A percentile compares a stretch with the other conserved stretches of the same genome.
These are phyloP conservation scores for Eutrema yunnanense DNA, from an alignment of 345 rosid species.

Conservation along the genomic window DNA sequence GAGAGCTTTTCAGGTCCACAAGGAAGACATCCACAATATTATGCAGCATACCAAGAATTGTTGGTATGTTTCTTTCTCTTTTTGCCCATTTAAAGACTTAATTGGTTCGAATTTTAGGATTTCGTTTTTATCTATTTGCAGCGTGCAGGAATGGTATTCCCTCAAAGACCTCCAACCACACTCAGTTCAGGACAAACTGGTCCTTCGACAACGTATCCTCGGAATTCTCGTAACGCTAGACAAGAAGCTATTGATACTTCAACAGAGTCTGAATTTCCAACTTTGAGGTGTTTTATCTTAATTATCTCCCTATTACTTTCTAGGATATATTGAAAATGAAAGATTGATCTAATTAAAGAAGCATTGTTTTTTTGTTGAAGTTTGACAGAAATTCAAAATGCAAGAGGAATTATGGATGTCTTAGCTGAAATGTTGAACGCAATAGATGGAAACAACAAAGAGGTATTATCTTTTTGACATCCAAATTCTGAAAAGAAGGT, in stretches of 20 bases:
- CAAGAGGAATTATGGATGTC: constrained; percentile 94
- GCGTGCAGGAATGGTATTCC: constrained; percentile 96
- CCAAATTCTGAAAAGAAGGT: background rate
- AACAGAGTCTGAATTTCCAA: constrained; percentile 78
- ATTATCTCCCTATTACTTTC: background rate
- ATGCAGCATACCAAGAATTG: constrained; percentile 90
- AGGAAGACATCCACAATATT: constrained; percentile 98
- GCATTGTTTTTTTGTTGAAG: constrained; percentile 34
- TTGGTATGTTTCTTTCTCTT: constrained; percentile 47
- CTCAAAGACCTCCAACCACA: constrained; percentile 70
- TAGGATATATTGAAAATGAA: background rate
- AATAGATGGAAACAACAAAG: constrained; percentile 71
- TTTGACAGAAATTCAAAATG: constrained; percentile 95
- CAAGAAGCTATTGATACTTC: constrained; percentile 60
- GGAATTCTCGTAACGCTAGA: constrained; percentile 44
- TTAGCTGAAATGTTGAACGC: constrained; percentile 95
- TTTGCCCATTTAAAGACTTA: background rate
- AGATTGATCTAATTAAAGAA: background rate
- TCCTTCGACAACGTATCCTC: constrained; percentile 57
- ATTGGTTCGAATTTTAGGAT: background rate
- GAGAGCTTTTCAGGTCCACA: constrained; percentile 93
- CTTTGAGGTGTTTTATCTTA: constrained; percentile 51
- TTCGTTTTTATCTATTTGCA: constrained; percentile 33
- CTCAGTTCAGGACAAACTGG: constrained; percentile 69
- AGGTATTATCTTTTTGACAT: constrained; percentile 41